These are phyloP conservation scores for Urochloa ruziziensis DNA, from an alignment of 176 grass and related monocot species.

Conservation along the genomic window DNA sequence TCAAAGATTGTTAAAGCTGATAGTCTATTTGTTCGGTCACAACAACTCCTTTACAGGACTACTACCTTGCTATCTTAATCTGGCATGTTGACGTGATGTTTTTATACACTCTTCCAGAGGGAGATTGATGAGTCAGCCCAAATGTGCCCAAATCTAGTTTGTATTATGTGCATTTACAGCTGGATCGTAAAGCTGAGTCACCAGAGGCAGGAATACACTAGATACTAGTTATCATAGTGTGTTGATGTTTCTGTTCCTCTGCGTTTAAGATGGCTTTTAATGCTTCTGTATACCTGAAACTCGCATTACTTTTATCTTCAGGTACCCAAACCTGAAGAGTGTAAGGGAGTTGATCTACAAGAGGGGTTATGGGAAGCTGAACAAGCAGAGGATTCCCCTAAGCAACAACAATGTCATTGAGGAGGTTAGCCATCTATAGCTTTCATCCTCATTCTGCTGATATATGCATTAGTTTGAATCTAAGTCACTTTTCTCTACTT, in stretches of 20 bases:
- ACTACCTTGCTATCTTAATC: neutral
- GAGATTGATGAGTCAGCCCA: neutral
- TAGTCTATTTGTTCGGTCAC: neutral
- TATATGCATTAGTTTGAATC: neutral
- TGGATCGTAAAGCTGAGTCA: neutral
- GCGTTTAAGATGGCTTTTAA: neutral
- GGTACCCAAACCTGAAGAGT: conserved; percentile 85
- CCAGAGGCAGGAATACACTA: neutral
- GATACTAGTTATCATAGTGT: neutral
- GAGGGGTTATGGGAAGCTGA: conserved; percentile 74
- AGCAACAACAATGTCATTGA: conserved; percentile 69
- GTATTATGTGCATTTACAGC: neutral
- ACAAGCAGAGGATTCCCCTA: conserved; percentile 75
- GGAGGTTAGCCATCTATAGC: conserved; percentile 23
- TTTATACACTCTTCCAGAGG: too few species aligned
- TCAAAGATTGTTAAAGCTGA: neutral
- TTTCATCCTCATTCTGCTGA: neutral
- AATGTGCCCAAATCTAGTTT: neutral
- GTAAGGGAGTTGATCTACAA: conserved; percentile 80
- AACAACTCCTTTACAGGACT: neutral
- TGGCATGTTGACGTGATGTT: neutral
- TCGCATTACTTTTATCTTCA: neutral
- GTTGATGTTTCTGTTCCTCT: neutral
- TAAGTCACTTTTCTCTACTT: neutral
- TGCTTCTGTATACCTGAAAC: neutral